Base-by-base conservation (phyloP, 495 filamentous ascomycete species). In the Aspergillus coremiiformis region DNA sequence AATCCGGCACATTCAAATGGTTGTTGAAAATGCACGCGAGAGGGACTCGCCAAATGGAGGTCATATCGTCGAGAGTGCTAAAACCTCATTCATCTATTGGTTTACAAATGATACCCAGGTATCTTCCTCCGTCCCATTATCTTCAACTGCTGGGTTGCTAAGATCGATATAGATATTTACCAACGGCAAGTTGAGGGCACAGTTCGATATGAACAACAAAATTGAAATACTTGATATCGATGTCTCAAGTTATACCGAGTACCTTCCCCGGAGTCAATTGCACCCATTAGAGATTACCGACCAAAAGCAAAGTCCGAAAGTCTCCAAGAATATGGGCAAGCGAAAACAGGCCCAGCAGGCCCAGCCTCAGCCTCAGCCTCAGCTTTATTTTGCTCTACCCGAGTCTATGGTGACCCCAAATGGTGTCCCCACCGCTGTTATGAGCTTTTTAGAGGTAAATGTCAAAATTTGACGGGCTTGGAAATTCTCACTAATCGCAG, bases 1-100 rank as follows among this genome's bases (percentile, higher is more conserved):
- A 5, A 82, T 95, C 32, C 79, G 76, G 43, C 82, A 78, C 19
- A 87, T 96, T 44, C 88, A 93, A 62, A 78, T 95, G 72, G 75
- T 86, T 15, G 71, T 90, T 44, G 79, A 82, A 55, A 67, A 61
- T 12, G 63, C 74, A 21, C 73, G 68, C 41, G 85, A 90, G 52
- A 74, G 69, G 19, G 68, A 79, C 23, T 57, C 82, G 39, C 69
- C 75, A 3, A 78, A 80, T 46, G 83, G 84, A 42, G 78, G 78
- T 35, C 82, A 87, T 52, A 77, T 79, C 52, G 78, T 89, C 23
- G 81, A 85, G 51, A 79, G 82, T 51, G 56, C 50, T 14, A 83
- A 75, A 53, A 78, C 81, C 21, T 86, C 75, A 52, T 78, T 89
- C 39, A 77, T 84, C 15, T 87, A 88, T 56, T 88, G 83, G 84